Base-by-base conservation (phyloP, 768 basidiomycete genomes). In the Macrolepiota albuminosa region DNA sequence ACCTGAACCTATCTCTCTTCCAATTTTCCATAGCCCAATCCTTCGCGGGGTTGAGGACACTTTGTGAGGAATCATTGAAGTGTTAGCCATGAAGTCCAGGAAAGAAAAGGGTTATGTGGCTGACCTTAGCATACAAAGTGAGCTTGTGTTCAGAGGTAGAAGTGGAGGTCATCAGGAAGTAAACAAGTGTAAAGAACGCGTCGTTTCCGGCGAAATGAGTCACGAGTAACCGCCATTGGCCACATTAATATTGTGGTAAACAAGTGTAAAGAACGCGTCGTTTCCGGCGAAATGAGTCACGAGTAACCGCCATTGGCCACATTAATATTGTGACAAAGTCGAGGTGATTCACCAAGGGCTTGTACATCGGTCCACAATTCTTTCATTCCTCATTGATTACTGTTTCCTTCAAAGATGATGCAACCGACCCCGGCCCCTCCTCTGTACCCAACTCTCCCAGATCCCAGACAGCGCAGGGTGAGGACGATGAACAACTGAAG, bases 21-120 rank as follows among this genome's bases (percentile, higher is more conserved):
- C 91, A 46, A 93, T 81, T 70, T 90, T 89, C 91, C 91, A 93
- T 58, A 84, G 74, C 9, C 91, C 91, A 63, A 93, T 88, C 74
- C 80, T 82, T 73, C 83, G 85, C 29, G 85, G 86, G 57, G 74
- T 73, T 33, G 61, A 57, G 18, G 60, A 54, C 21, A 61, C 68
- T 47, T 65, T 68, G 39, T 69, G 69, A 43, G 70, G 65, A 33
- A 70, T 62, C 60, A 69, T 61, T 37, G 70, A 66, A 43, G 63
- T 51, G 42, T 63, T 58, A 54, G 72, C 63, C 76, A 78, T 78
- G 56, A 43, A 62, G 36, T 59, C 24, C 29, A 47, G 53, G 24
- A 43, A 47, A 56, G 56, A 59, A 39, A 58, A 63, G 51, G 59
- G 60, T 61, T 52, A 46, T 61, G 66, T 39, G 66, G 69, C 66